phyloP scores from a whole-genome alignment of 2,329 filamentous ascomycete species.

The Boeremia lycopersici region DNA sequence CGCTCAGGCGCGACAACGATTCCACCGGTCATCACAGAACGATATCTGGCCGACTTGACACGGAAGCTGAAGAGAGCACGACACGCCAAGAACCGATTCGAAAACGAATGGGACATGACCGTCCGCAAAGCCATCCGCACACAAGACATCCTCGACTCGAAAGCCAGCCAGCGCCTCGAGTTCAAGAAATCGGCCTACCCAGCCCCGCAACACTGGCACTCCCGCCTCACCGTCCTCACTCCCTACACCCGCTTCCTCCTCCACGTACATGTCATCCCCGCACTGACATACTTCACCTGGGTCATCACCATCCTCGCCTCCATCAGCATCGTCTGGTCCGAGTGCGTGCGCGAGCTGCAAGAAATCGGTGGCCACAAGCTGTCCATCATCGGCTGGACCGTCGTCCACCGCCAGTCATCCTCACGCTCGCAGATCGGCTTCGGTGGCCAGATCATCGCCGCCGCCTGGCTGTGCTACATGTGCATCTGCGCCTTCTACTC shows the following conservation, averaged over 20 bases:
- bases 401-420: constrained; percentile 76
- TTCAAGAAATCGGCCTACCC: constrained; percentile 63
- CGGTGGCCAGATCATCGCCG: constrained; percentile 81
- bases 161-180: constrained; percentile 78
- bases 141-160: constrained; percentile 83
- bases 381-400: constrained; percentile 71
- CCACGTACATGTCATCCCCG: constrained; percentile 75
- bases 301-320: constrained; percentile 75
- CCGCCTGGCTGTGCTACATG: constrained; percentile 95
- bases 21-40: constrained; percentile 86
- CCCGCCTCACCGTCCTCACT: constrained; percentile 61
- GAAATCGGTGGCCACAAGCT: constrained; percentile 64
- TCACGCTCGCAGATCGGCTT: constrained; percentile 80
- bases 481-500: constrained; percentile 85
- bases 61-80: constrained; percentile 79
- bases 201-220: constrained; percentile 55
- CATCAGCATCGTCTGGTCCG: constrained; percentile 86
- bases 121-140: constrained; percentile 75
- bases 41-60: constrained; percentile 89
- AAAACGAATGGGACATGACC: constrained; percentile 83
- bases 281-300: constrained; percentile 68
- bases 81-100: constrained; percentile 81
- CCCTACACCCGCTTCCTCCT: constrained; percentile 82
- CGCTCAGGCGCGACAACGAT: constrained; percentile 54
- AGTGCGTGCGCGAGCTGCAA: constrained; percentile 80